These are phyloP conservation scores for Aspergillus sp. DNA, from an alignment of 2,329 filamentous ascomycete genomes.

Conservation along the genomic window DNA sequence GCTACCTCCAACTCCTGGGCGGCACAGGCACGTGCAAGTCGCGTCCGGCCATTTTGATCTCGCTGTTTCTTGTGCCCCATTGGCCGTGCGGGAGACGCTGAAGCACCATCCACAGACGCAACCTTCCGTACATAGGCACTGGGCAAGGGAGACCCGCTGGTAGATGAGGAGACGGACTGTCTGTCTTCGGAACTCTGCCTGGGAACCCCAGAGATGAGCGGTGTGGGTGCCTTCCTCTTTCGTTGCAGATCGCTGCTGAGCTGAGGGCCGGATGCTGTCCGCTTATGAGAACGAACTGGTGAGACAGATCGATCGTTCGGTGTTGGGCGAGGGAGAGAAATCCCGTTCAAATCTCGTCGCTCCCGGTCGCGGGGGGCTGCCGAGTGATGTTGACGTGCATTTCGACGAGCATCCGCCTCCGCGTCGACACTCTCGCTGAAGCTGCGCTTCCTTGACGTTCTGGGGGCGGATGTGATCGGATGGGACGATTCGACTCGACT, in stretches of 20 bases:
- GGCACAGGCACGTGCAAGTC: constrained; percentile 85
- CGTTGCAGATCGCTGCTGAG: constrained; percentile 23
- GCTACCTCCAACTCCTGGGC: constrained; percentile 79
- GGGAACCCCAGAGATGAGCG: constrained; percentile 42
- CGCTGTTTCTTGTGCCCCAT: constrained; percentile 75
- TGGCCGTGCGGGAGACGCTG: constrained; percentile 69
- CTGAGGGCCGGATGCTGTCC: constrained; percentile 39
- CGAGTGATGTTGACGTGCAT: constrained; percentile 22
- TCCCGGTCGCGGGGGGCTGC: constrained; percentile 25
- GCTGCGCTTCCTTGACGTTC: constrained; percentile 38
- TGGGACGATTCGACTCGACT: constrained; percentile 21
- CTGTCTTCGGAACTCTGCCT: constrained; percentile 50
- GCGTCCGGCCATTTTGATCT: constrained; percentile 89
- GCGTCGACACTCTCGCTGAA: constrained; percentile 39
- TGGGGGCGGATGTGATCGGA: constrained; percentile 16
- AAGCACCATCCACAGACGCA: constrained; percentile 42
- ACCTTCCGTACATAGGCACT: constrained; percentile 45
- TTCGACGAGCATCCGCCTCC: constrained; percentile 31
- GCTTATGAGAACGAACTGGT: constrained; percentile 39
- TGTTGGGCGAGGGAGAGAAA: constrained; percentile 29
- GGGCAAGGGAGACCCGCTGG: constrained; percentile 47
- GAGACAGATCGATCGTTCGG: constrained; percentile 40
- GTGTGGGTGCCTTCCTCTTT: constrained; percentile 44
- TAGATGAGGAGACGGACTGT: constrained; percentile 47
- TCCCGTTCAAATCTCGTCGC: constrained; percentile 30